Base-by-base conservation (phyloP, 2,329 filamentous ascomycete species). In the Calycina herbarum region DNA sequence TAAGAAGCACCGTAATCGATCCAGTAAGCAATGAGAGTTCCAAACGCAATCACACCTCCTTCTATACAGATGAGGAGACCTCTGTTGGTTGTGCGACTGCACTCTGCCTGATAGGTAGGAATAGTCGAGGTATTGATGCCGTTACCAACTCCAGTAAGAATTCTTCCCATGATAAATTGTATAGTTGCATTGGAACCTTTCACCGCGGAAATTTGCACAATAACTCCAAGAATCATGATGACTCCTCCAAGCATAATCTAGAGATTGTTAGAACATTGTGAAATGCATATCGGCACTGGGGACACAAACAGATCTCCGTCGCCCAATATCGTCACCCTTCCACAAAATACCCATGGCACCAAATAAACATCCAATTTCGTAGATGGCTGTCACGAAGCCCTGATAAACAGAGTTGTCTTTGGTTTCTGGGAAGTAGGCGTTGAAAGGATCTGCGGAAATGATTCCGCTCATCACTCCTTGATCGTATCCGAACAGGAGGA, bases 1-100 rank as follows among this genome's bases (percentile, higher is more conserved):
- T 85, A 97, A 61, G 91, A 94, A 78, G 93, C 97, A 74, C 95
- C 94, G 79, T 98, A 98, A 78, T 98, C 95, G 48, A 98, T 94
- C 95, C 95, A 99, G 42, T 98, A 94, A 71, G 94, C 97, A 62
- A 93, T 93, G 67, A 98, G 89, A 76, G 96, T 82, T 4, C 80
- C 80, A 45, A 81, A 80, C 0, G 84, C 85, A 69, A 87, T 86
- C n/a, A 86, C 66, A 5, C 84, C 83, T 51, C 85, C 85, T 71
- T 87, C 85, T 2, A 83, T 81, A 24, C 82, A 82, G 51, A 86
- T 81, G 29, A 79, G 75, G 61, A 78, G 77, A 38, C 83, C 84
- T 38, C 83, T 79, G 57, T 81, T 80, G 31, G 78, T 74, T 1
- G 81, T 70, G 1, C 73, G 71, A 66, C 67, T 70, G 62, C 73